A percentile compares a stretch with the other conserved stretches of the same genome.
phyloP scores from a whole-genome alignment of 306 rosid genomes.

The Albizia julibrissin region DNA sequence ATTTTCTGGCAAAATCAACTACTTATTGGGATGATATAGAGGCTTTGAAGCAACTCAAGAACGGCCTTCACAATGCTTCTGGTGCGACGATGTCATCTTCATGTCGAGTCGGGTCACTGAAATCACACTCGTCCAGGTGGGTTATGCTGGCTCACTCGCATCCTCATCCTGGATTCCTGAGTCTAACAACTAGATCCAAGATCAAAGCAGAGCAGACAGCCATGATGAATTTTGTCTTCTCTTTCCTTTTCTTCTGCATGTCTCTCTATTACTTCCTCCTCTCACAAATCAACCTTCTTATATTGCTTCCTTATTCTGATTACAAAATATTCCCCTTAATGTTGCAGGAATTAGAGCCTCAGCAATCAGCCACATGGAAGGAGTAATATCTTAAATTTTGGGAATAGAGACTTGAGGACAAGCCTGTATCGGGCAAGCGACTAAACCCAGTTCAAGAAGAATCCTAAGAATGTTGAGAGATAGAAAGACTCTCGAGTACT shows the following conservation, averaged over 20 bases:
- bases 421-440: too few relatives aligned
- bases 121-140: conserved; percentile 79
- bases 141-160: conserved; percentile 57
- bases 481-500: too few relatives aligned
- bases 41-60: conserved; percentile 55
- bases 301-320: not conserved
- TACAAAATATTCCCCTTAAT: not conserved
- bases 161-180: conserved; percentile 37
- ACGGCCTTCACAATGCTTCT: conserved; percentile 43
- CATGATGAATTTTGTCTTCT: conserved; percentile 42
- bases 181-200: conserved; percentile 34
- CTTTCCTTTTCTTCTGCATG: not conserved
- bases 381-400: too few relatives aligned
- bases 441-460: too few relatives aligned
- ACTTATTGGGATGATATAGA: conserved; percentile 61
- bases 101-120: conserved; percentile 64
- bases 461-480: too few relatives aligned
- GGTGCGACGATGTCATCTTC: conserved; percentile 60
- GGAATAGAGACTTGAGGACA: too few relatives aligned
- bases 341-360: conserved; percentile 51
- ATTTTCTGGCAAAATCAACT: conserved; percentile 40
- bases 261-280: not conserved
- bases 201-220: not conserved
- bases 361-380: conserved; percentile 52
- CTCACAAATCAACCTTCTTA: not conserved